Percentiles rank a stretch among this genome's conserved stretches.
phyloP scores from a whole-genome alignment of 2,329 filamentous ascomycete species.

The Colletotrichum simmondsii region DNA sequence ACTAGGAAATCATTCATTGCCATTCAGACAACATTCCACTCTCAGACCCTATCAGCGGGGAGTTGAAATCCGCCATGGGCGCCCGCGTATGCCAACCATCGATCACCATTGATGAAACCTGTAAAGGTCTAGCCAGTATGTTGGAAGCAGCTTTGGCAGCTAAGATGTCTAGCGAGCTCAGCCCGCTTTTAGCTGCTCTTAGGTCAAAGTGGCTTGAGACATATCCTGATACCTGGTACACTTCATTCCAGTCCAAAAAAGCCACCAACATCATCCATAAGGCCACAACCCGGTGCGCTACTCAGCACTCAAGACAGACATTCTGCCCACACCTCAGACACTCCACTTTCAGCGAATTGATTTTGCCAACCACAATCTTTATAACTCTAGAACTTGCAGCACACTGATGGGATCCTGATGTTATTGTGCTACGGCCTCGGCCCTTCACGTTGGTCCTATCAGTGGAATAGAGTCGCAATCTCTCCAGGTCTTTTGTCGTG shows the following conservation, averaged over 20 bases:
- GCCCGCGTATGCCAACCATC: not conserved
- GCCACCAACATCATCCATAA: not conserved
- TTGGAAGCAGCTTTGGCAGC: not conserved
- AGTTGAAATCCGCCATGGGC: not conserved
- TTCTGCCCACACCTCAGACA: not conserved
- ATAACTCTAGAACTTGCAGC: not conserved
- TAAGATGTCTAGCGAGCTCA: not conserved
- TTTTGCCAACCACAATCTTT: not conserved
- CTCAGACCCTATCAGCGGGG: not conserved
- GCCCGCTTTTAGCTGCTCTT: not conserved
- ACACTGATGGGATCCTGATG: not conserved
- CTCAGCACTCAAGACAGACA: not conserved
- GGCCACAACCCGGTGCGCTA: not conserved
- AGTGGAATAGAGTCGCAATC: not conserved
- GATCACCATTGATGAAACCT: not conserved
- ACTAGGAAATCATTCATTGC: not conserved
- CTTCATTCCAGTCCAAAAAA: not conserved
- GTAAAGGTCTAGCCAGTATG: not conserved
- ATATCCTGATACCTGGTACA: not conserved
- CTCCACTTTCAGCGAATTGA: not conserved
- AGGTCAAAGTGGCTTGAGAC: not conserved
- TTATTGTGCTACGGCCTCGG: too few relatives aligned
- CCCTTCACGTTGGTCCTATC: not conserved
- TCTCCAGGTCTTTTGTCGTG: not conserved
- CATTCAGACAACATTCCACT: not conserved